These are phyloP conservation scores for Talaromyces rugulosus DNA, from an alignment of 2,329 filamentous ascomycete genomes.

Conservation along the genomic window DNA sequence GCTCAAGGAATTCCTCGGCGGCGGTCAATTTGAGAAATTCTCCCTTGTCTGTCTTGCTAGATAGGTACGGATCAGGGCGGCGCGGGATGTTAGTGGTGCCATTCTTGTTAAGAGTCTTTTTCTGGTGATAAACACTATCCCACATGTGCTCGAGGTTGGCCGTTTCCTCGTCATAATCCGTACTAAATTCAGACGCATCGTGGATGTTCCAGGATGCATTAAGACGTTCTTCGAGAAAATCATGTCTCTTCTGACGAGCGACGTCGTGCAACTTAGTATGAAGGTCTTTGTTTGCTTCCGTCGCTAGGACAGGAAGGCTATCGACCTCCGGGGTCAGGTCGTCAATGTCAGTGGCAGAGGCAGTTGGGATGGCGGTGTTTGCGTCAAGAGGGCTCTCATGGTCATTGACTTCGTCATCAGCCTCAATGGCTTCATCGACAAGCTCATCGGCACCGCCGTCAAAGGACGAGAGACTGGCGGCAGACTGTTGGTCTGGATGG, in stretches of 20 bases:
- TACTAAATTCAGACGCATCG: slow-evolving; percentile 29
- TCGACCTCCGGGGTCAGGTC: slow-evolving; percentile 18
- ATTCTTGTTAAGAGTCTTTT: slow-evolving; percentile 26
- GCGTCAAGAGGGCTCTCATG: slow-evolving; percentile 9
- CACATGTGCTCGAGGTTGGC: slow-evolving; percentile 28
- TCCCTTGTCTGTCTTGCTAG: slow-evolving; percentile 24
- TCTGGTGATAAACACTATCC: slow-evolving; percentile 26
- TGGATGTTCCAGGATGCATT: slow-evolving; percentile 35
- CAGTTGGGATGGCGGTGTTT: slow-evolving; percentile 10
- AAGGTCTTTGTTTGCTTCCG: slow-evolving; percentile 12
- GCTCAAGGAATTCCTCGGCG: slow-evolving; percentile 32
- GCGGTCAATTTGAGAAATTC: slow-evolving; percentile 34
- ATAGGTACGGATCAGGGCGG: slow-evolving; percentile 33
- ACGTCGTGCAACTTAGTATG: slow-evolving; percentile 19
- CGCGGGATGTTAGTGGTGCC: slow-evolving; percentile 20
- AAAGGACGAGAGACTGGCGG: slow-evolving; percentile 23
- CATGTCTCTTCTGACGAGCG: slow-evolving; percentile 19
- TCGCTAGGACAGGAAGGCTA: slow-evolving; percentile 1
- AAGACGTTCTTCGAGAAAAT: slow-evolving; percentile 28
- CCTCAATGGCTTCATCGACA: slow-evolving; percentile 4
- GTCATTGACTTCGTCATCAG: slow-evolving; percentile 15
- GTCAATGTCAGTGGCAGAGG: slow-evolving; percentile 11
- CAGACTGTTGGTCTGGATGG: slow-evolving; percentile 28
- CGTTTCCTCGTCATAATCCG: slow-evolving; percentile 29
- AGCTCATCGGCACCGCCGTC: slow-evolving; percentile 20